These are phyloP conservation scores for Phaeosphaeriaceae sp. DNA, from an alignment of 2,329 filamentous ascomycete species.

Conservation along the genomic window DNA sequence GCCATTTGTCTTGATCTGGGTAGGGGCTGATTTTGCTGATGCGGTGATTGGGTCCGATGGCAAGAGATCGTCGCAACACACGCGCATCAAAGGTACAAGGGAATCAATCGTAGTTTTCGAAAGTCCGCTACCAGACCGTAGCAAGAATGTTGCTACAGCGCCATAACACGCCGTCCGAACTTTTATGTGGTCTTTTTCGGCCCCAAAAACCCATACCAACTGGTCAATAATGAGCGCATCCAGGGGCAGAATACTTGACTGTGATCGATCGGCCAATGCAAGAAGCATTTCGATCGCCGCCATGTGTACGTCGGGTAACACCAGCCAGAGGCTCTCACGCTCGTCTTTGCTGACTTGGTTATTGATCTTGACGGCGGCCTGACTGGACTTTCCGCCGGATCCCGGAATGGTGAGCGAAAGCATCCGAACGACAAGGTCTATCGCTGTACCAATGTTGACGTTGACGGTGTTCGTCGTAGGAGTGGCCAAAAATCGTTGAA, in stretches of 20 bases:
- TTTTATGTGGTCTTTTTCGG: conserved; percentile 56
- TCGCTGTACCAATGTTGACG: conserved; percentile 70
- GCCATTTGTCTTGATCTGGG: conserved; percentile 51
- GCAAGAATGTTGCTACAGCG: conserved; percentile 65
- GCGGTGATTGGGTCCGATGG: conserved; percentile 47
- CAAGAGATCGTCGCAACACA: conserved; percentile 78
- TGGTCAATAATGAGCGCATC: conserved; percentile 74
- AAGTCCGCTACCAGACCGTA: conserved; percentile 69
- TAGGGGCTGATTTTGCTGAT: conserved; percentile 46
- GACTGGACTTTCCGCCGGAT: conserved; percentile 50
- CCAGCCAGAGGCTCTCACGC: conserved; percentile 76
- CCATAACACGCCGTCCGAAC: conserved; percentile 69
- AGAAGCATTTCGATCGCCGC: conserved; percentile 70
- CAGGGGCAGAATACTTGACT: conserved; percentile 64
- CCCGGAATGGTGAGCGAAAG: conserved; percentile 67
- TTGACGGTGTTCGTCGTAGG: conserved; percentile 71
- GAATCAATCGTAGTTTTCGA: conserved; percentile 70
- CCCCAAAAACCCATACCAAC: conserved; percentile 71
- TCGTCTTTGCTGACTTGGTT: conserved; percentile 78
- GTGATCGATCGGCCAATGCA: conserved; percentile 65
- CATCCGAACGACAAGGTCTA: conserved; percentile 74
- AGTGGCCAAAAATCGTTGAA: conserved; percentile 68
- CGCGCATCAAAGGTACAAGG: conserved; percentile 67
- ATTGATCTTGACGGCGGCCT: conserved; percentile 64
- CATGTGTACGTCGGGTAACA: conserved; percentile 76